Percentiles rank a stretch among this genome's conserved stretches.
These are phyloP conservation scores for Fusarium nygamai DNA, from an alignment of 2,329 filamentous ascomycete species.

Conservation along the genomic window DNA sequence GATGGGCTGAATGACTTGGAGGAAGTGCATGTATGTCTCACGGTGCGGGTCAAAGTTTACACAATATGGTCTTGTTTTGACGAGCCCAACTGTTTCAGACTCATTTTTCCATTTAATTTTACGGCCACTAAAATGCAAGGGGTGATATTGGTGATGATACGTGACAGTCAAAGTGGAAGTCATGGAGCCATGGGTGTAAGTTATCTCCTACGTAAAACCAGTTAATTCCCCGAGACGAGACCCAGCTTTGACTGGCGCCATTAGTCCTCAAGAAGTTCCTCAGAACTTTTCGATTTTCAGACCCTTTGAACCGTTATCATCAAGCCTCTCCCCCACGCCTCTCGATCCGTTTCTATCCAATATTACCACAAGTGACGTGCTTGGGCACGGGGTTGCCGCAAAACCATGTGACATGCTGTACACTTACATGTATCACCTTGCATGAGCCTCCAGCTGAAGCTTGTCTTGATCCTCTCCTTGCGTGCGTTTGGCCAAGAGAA, in stretches of 20 bases:
- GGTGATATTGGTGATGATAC: not conserved
- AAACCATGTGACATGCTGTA: conserved; percentile 1
- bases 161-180: not conserved
- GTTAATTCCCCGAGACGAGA: not conserved
- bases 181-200: not conserved
- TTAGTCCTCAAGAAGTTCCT: not conserved
- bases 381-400: conserved; percentile 11
- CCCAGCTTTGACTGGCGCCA: not conserved
- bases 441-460: conserved; percentile 7
- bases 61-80: not conserved
- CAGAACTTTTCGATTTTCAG: not conserved
- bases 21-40: not conserved
- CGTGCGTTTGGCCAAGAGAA: conserved; percentile 5
- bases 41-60: not conserved
- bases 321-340: not conserved
- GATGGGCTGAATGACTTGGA: not conserved
- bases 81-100: not conserved
- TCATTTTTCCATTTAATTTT: not conserved
- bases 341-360: not conserved
- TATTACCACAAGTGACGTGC: not conserved
- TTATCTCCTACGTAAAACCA: not conserved
- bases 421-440: not conserved
- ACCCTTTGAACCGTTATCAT: not conserved
- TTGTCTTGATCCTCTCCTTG: not conserved
- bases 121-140: not conserved